Evolutionary conservation across 2,329 filamentous ascomycete species (phyloP).

Genomic region (Aureobasidium sp.): DNA sequence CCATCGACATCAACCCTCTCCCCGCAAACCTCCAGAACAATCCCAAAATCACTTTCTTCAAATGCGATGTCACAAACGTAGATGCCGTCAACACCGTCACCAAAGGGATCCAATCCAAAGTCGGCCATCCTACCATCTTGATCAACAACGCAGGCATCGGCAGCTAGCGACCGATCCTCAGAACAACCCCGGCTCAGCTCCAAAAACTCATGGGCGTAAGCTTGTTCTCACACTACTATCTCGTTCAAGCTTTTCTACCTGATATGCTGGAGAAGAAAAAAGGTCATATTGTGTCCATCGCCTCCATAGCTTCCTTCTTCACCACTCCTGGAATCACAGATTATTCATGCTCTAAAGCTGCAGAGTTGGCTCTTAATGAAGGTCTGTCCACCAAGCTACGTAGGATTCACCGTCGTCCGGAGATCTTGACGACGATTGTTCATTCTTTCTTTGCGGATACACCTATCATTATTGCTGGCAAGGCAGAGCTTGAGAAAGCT

Average conservation of each 20-base stretch:
- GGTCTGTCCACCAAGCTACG: conserved; percentile 46
- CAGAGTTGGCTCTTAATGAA: conserved; percentile 61
- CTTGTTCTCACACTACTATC: conserved; percentile 56
- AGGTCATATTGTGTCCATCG: conserved; percentile 62
- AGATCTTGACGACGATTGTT: conserved; percentile 48
- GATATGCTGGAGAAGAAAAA: conserved; percentile 57
- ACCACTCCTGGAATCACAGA: conserved; percentile 55
- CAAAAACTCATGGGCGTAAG: conserved; percentile 60
- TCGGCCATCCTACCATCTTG: conserved; percentile 52
- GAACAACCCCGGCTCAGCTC: conserved; percentile 48
- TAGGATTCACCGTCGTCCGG: conserved; percentile 44
- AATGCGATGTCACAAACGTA: conserved; percentile 55
- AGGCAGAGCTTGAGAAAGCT: conserved; percentile 35
- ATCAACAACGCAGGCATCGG: conserved; percentile 59
- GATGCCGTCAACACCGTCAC: conserved; percentile 50
- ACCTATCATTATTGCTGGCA: conserved; percentile 40
- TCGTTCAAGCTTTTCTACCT: conserved; percentile 58
- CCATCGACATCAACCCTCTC: conserved; percentile 40
- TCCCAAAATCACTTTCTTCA: conserved; percentile 39
- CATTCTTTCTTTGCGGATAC: conserved; percentile 49
- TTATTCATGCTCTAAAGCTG: conserved; percentile 59
- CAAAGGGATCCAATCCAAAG: conserved; percentile 40
- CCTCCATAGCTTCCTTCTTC: conserved; percentile 58
- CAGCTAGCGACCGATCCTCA: conserved; percentile 51
- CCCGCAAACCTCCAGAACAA: conserved; percentile 36